Base-by-base conservation (phyloP, 148 eudicot genomes). In the Rhododendron ferrugineum region DNA sequence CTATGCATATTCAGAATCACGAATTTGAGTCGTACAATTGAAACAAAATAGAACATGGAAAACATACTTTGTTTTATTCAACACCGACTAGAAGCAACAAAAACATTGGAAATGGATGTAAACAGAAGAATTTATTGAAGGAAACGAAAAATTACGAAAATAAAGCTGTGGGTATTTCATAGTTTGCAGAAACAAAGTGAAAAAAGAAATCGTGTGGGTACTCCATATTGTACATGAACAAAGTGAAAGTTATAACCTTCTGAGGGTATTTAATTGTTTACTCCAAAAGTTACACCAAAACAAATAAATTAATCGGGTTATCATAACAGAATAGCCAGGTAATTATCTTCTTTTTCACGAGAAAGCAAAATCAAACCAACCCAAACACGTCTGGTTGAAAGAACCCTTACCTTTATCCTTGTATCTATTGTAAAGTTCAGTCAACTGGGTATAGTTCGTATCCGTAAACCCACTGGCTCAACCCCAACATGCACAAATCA, bases 371-470 rank as follows among this genome's bases (percentile, higher is more conserved):
- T 15, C 60, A 81, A n/a, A 9, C 11, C 73, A 75, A 50, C 75
- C 42, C 44, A 11, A 80, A 79, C 49, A 56, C 11, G 16, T 6
- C 74, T 3, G 44, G 49, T 37, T 15, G 76, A 58, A 66, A 62
- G 28, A 78, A 34, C 54, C 10, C 78, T 8, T 82, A 96, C 98
- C 98, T 89, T 87, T 90, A 88, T 93, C 94, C 90, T 91, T 96
- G 88, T 89, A 92, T 60, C 86, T 93, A 79, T 87, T 90, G 90
- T 94, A 86, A 75, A 96, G 90, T 81, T 94, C 90, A 40, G 96
- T 94, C 87, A 96, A 83, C 90, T 96, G 93, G 85, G 94, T 94
- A 87, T 93, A 96, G 87, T 94, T 96, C 3, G 86, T 47, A 87
- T 94, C 90, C 20, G 98, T 93, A 83, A 91, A 93, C 11, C 95